Evolutionary conservation across 257 asterid genomes (phyloP), one percentile per base, ranked within the genome.

Genomic region (Nicotiana tomentosiformis): DNA sequence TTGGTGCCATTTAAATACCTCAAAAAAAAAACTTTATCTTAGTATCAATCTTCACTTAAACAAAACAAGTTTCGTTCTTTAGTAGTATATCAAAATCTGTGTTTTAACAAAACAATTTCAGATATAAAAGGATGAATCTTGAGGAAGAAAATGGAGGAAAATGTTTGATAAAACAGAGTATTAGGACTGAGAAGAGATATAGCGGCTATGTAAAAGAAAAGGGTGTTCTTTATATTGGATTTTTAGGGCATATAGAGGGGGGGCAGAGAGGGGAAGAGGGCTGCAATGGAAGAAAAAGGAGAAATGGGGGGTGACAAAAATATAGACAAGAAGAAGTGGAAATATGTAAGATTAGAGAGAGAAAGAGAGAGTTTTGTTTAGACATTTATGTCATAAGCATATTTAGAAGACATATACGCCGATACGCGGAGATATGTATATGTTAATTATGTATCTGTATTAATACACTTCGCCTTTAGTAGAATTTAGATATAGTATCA

Each of bases 1-100:
- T 87, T 55, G 89, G 87, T 56, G 83, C 91, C 91, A 89, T 89
- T 70, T 66, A 77, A 68, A 78, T 74, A 30, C 64, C 67, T 80
- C 62, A 81, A 81, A 46, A 49, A 83, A 23, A 49, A 20, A 9
- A n/a, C 11, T 39, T 70, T 8, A 32, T 66, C 68, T 29, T 18
- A 9, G 16, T 20, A 72, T 46, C 77, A 85, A 83, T 60, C 58
- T 17, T 61, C 62, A n/a, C 58, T 65, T 32, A 81, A 32, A n/a
- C 51, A 55, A 37, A 80, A 51, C 20, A 66, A 74, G 62, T 49
- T 26, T 51, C 56, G 15, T 23, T 66, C 17, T 30, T 81, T 18
- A 35, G 26, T 58, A 5, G 3, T 58, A 60, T n/a, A 37, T 57
- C 29, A 46, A 84, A 76, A 72, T 37, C 18, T 66, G 33, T 37